phyloP scores from a whole-genome alignment of 2,329 filamentous ascomycete species.

The Hypocreales sp. region DNA sequence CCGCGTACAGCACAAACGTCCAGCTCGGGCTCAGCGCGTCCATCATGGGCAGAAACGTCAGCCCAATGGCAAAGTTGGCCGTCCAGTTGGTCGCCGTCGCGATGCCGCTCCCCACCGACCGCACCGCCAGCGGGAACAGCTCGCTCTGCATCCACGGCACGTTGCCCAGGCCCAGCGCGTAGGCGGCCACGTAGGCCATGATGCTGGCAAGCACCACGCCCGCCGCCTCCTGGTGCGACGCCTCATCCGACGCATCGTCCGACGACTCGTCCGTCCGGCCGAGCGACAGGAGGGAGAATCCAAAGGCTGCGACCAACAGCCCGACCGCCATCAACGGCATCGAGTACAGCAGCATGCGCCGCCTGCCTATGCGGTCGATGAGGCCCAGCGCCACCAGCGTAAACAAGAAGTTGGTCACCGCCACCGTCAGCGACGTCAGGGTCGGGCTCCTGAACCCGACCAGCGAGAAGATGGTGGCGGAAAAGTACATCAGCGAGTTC shows the following conservation, averaged over 20 bases:
- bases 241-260: conserved; percentile 5
- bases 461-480: conserved; percentile 64
- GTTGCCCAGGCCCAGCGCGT: conserved; percentile 77
- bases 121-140: conserved; percentile 65
- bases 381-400: conserved; percentile 59
- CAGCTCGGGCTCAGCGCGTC: conserved; percentile 53
- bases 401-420: conserved; percentile 69
- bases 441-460: conserved; percentile 69
- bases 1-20: conserved; percentile 72
- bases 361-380: conserved; percentile 66
- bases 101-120: conserved; percentile 55
- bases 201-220: conserved; percentile 56
- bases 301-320: conserved; percentile 52
- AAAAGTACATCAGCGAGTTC: conserved; percentile 90
- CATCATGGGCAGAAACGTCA: conserved; percentile 85
- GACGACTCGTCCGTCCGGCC: conserved; percentile 7
- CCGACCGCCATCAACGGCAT: conserved; percentile 72
- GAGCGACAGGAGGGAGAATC: conserved; percentile 52
- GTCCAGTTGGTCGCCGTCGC: conserved; percentile 77
- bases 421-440: conserved; percentile 64
- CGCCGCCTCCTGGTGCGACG: conserved; percentile 20
- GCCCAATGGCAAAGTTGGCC: conserved; percentile 70
- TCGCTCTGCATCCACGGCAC: conserved; percentile 96
- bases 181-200: conserved; percentile 70
- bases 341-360: conserved; percentile 66